Evolutionary conservation across 129 eudicot genomes (phyloP).

Genomic region (Deinandra increscens): DNA sequence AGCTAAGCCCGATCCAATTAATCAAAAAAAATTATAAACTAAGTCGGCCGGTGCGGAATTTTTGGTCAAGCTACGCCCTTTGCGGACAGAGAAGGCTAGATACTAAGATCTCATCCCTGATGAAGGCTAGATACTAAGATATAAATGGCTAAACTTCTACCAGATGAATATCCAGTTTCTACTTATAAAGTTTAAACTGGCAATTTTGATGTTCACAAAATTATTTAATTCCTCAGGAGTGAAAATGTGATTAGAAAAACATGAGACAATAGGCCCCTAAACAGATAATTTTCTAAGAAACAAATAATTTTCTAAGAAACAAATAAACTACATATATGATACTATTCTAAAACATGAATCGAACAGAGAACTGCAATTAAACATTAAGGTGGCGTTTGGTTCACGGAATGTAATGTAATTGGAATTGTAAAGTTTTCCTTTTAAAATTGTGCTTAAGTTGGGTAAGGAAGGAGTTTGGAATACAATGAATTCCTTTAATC

Average conservation of each 20-base stretch:
- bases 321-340: background rate
- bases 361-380: background rate
- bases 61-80: too few species aligned
- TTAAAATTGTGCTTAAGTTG: too few species aligned
- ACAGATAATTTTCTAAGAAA: background rate
- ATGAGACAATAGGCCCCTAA: background rate
- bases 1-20: too few species aligned
- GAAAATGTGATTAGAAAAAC: background rate
- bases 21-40: too few species aligned
- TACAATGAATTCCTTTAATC: too few species aligned
- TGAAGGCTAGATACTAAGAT: background rate
- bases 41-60: too few species aligned
- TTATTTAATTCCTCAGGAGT: background rate
- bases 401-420: too few species aligned
- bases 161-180: background rate
- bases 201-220: background rate
- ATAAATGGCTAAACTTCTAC: slow-evolving; percentile 2
- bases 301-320: background rate
- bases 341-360: background rate
- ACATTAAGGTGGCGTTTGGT: too few species aligned
- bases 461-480: too few species aligned
- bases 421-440: too few species aligned
- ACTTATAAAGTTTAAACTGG: background rate
- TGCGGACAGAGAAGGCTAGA: too few species aligned
- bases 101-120: too few species aligned